Evolutionary conservation across 768 basidiomycete species (phyloP).

Genomic region (Chalciporus chontae): DNA sequence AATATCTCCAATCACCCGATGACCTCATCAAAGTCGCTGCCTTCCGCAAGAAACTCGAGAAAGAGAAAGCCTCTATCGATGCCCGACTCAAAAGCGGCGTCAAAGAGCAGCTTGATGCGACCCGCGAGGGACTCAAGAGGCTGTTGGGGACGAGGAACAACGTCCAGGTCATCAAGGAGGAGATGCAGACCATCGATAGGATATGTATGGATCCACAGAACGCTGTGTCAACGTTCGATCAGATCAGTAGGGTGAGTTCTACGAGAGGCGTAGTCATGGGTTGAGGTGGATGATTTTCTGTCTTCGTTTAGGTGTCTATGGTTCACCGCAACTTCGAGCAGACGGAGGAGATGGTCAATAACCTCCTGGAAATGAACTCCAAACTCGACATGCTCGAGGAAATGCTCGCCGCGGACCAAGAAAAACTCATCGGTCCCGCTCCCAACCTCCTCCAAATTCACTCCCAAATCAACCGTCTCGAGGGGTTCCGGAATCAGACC

Average conservation of each 20-base stretch:
- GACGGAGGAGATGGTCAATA: constrained; percentile 93
- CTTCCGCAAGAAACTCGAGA: constrained; percentile 91
- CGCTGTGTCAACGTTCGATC: constrained; percentile 84
- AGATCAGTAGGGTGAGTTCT: constrained; percentile 77
- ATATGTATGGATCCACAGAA: constrained; percentile 73
- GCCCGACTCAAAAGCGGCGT: constrained; percentile 86
- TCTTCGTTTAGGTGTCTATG: constrained; percentile 78
- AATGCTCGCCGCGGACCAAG: constrained; percentile 71
- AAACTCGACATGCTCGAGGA: constrained; percentile 76
- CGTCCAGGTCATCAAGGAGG: constrained; percentile 80
- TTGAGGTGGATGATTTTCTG: background rate
- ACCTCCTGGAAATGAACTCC: constrained; percentile 87
- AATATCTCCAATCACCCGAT: constrained; percentile 90
- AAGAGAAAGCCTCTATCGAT: constrained; percentile 94
- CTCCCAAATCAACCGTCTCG: constrained; percentile 87
- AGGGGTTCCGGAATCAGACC: constrained; percentile 90
- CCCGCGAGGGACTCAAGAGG: constrained; percentile 81
- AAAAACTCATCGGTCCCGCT: constrained; percentile 81
- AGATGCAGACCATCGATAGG: constrained; percentile 78
- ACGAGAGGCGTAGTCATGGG: background rate
- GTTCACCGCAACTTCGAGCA: constrained; percentile 94
- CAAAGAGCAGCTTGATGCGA: constrained; percentile 89
- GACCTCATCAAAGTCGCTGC: constrained; percentile 87
- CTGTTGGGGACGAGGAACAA: constrained; percentile 73
- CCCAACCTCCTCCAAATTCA: constrained; percentile 89